Base-by-base conservation (phyloP, 1,139 yeast species). In the Blastobotrys raffinosifermentans region DNA sequence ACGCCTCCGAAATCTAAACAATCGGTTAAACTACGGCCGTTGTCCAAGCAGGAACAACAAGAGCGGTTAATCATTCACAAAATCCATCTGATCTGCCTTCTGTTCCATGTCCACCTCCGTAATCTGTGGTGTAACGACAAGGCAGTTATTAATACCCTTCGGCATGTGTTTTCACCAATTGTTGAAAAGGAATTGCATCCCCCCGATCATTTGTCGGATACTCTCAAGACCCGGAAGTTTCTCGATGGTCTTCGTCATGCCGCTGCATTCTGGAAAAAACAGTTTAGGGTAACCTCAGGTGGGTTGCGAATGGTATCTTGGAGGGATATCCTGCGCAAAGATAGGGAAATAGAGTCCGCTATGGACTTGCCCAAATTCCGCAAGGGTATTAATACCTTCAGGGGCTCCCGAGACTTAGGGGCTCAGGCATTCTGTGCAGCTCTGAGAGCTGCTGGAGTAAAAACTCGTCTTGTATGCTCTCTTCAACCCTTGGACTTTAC, bases 401-500 rank as follows among this genome's bases (percentile, higher is more conserved):
- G 26, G 18, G 98, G 98, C 0, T 76, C 86, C 2, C 62, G 85
- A 27, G 97, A 91, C 53, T 43, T 85, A 4, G 84, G 83, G 0
- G 87, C 93, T 0, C 96, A 86, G 53, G 96, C 95, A 0, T 87
- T 86, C 61, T 87, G 86, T 7, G 76, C 85, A 0, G 54, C 89
- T 2, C 58, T 87, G 32, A 63, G 97, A 43, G 69, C 89, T 1
- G 62, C 82, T 10, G 86, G 84, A 1, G 64, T 91, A 19, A 73
- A 77, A 34, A 79, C 93, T 0, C 66, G 99, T 31, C 61, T 91
- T 19, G 77, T 87, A 0, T 78, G 79, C 50, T 87, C 96, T 0
- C 51, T 89, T 17, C 99, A 93, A 54, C 91, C 96, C 0, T 89
- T 96, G 0, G 96, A 91, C 55, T 81, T 77, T 50, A 78, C 91